phyloP scores from a whole-genome alignment of 257 asterid genomes.

The Ehretia macrophylla region DNA sequence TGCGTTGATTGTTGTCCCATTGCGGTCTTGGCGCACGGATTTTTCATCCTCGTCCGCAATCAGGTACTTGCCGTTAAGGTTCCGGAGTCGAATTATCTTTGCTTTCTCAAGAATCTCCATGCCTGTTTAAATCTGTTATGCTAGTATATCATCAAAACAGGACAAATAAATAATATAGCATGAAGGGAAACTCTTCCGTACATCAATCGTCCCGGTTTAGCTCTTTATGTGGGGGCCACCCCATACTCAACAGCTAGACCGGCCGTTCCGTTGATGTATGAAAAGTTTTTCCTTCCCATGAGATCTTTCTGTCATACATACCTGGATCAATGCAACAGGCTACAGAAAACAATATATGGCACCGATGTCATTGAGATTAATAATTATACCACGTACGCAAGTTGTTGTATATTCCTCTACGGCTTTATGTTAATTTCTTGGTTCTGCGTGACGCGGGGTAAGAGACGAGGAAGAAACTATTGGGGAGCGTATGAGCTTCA shows the following conservation, averaged over 20 bases:
- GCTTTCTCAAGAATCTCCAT: neutral
- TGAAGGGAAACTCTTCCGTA: no score
- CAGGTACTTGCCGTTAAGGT: neutral
- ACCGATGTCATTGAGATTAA: no score
- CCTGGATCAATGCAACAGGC: neutral
- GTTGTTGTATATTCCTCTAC: neutral
- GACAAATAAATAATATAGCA: no score
- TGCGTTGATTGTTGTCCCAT: neutral
- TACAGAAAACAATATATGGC: neutral
- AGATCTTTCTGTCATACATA: neutral
- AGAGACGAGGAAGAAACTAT: neutral
- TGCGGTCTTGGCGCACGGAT: neutral
- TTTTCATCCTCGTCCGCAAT: neutral
- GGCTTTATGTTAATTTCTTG: neutral
- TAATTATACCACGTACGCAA: no score
- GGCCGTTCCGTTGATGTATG: no score
- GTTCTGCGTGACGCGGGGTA: neutral
- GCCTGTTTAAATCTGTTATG: neutral
- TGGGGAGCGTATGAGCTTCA: no score
- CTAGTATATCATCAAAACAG: no score
- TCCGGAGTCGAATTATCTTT: neutral
- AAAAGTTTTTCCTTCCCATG: no score
- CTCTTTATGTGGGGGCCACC: no score
- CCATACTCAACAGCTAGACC: no score
- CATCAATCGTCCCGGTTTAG: no score